Conservation (phyloP, 331 rosid genomes). For the Dryas integrifolia region DNA sequence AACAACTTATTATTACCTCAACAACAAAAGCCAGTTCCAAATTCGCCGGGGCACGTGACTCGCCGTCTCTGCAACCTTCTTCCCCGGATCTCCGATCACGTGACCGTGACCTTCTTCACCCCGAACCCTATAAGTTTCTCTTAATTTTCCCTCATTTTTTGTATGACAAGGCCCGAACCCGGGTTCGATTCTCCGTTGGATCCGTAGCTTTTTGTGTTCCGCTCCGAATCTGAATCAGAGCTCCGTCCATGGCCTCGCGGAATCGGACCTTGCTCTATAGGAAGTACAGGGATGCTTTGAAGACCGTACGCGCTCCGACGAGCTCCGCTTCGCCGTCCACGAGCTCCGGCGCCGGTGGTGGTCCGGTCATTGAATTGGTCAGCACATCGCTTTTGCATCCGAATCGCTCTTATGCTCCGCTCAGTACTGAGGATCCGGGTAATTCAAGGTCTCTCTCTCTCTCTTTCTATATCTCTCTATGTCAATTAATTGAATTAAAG, state of each 20-base stretch:
- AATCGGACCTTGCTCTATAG: conserved; percentile 70
- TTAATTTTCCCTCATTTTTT: neutral
- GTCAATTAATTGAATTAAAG: neutral
- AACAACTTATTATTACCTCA: too few relatives aligned
- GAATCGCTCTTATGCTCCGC: conserved; percentile 77
- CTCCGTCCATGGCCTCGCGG: conserved; percentile 74
- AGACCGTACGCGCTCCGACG: conserved; percentile 72
- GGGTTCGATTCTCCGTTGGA: conserved; percentile 14
- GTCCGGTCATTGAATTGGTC: conserved; percentile 88
- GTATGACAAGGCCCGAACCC: conserved; percentile 12
- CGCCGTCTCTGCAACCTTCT: conserved; percentile 10
- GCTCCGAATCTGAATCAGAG: conserved; percentile 40
- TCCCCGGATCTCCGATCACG: conserved; percentile 35
- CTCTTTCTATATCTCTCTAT: conserved; percentile 8
- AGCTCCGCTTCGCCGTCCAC: conserved; percentile 43
- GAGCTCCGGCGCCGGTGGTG: conserved; percentile 38
- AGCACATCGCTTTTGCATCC: conserved; percentile 73
- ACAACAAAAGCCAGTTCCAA: conserved; percentile 4
- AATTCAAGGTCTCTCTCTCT: conserved; percentile 63
- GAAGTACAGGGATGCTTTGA: conserved; percentile 84
- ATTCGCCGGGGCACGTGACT: conserved; percentile 44
- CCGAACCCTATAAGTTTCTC: neutral
- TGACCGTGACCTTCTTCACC: conserved; percentile 16
- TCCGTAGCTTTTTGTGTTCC: conserved; percentile 12
- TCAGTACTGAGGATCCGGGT: conserved; percentile 91